Conservation (phyloP, 805 yeast genomes). For the Metschnikowia kunwiensis region DNA sequence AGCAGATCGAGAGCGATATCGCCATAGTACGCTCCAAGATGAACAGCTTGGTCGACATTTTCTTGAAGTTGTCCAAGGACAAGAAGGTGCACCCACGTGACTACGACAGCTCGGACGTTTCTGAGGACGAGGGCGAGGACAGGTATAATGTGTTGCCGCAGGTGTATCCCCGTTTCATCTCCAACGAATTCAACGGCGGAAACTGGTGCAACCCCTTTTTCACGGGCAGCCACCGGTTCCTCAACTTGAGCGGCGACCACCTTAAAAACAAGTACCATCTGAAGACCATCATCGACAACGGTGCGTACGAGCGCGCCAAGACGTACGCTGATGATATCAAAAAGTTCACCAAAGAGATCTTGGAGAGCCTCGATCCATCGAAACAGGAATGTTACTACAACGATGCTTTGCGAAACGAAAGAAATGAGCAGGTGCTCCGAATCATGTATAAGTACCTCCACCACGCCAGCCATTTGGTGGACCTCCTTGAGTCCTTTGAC, state of each 20-base stretch:
- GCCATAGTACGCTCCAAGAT: constrained; percentile 34
- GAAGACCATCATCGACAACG: constrained; percentile 50
- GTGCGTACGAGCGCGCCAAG: constrained; percentile 40
- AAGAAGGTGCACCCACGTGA: constrained; percentile 32
- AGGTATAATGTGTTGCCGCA: constrained; percentile 52
- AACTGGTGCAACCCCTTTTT: constrained; percentile 73
- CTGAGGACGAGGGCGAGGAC: constrained; percentile 35
- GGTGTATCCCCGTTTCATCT: constrained; percentile 64
- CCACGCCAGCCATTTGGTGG: constrained; percentile 46
- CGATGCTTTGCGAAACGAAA: constrained; percentile 30
- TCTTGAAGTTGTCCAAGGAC: constrained; percentile 31
- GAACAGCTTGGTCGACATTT: constrained; percentile 27
- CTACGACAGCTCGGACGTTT: constrained; percentile 38
- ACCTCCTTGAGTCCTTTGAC: constrained; percentile 58
- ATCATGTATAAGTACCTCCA: constrained; percentile 53
- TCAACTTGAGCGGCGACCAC: constrained; percentile 43
- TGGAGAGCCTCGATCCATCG: constrained; percentile 37
- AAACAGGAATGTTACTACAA: constrained; percentile 37
- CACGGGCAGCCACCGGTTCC: constrained; percentile 32
- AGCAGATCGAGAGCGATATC: constrained; percentile 39
- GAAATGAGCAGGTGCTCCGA: constrained; percentile 54
- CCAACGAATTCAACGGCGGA: constrained; percentile 71
- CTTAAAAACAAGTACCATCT: constrained; percentile 40
- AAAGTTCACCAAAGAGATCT: constrained; percentile 39
- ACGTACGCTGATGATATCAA: constrained; percentile 37